phyloP scores from a whole-genome alignment of 805 yeast genomes.

The Candida loeiensis region DNA sequence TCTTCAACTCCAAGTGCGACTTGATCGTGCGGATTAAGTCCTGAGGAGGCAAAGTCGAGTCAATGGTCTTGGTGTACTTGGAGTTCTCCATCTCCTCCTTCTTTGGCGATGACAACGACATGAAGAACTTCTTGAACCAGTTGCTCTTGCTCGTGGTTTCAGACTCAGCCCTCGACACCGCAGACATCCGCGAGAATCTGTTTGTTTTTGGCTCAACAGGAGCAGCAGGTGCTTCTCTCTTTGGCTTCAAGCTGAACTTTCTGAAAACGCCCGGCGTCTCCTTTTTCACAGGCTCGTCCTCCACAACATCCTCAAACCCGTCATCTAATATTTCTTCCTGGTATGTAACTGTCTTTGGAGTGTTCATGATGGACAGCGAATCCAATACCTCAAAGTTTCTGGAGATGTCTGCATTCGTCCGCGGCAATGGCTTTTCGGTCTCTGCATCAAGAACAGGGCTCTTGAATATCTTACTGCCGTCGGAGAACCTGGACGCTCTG shows the following conservation, averaged over 20 bases:
- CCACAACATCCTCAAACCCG: conserved; percentile 8
- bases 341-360: conserved; percentile 4
- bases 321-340: conserved; percentile 2
- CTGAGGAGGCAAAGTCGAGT: conserved; percentile 27
- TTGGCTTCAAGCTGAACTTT: conserved; percentile 34
- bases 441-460: background rate
- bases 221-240: conserved; percentile 38
- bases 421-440: background rate
- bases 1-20: conserved; percentile 43
- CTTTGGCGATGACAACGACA: conserved; percentile 12
- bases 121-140: conserved; percentile 41
- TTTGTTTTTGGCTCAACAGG: conserved; percentile 20
- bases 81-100: conserved; percentile 6
- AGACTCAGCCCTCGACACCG: conserved; percentile 13
- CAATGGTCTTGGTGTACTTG: conserved; percentile 30
- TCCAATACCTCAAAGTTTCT: conserved; percentile 21
- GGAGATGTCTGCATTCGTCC: conserved; percentile 6
- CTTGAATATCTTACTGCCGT: background rate
- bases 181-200: conserved; percentile 37
- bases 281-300: conserved; percentile 2
- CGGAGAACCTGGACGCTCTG: background rate
- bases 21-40: conserved; percentile 34
- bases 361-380: conserved; percentile 18
- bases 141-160: conserved; percentile 19
- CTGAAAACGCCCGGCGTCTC: conserved; percentile 16